Evolutionary conservation across 2,329 filamentous ascomycete species (phyloP), one percentile per base, ranked within the genome.

Genomic region (Lecanicillium sp.): DNA sequence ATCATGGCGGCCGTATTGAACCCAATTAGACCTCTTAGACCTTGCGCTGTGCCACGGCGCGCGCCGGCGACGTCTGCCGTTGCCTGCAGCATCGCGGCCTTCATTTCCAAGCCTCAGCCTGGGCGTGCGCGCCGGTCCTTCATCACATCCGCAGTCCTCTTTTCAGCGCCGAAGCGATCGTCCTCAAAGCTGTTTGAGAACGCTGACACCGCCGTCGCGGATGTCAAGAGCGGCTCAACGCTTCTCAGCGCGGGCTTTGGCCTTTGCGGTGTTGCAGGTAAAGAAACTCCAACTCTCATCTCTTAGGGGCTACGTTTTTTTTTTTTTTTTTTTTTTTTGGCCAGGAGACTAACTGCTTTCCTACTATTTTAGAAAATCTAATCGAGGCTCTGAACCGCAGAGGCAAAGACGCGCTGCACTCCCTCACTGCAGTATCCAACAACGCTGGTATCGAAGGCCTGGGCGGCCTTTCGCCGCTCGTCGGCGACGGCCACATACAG

Each of bases 171-270:
- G 22, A 25, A 25, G 22, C 22, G 22, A 6, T 25, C 22, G 10
- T 29, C 25, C n/a, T 72, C 69, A 1, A 76, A 76, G 49, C 49
- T 75, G 2, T 74, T 61, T 47, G 55, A 55, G 3, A 74, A 68
- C 4, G 81, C 82, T 14, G 79, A 82, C 45, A 76, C 76, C 30
- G 84, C 84, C 5, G 74, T 88, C 29, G 73, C 76, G 3, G 84
- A 87, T 53, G 65, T 89, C 41, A 68, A 80, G 54, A 81, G 82
- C 50, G 77, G 84, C 39, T 79, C 77, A 10, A 84, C 77, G 0
- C 68, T 90, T 27, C 66, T 90, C 40, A 87, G 84, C 54, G 81
- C 84, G 13, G 86, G 85, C 2, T 90, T 90, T 57, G 86, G 86
- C n/a, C 72, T 90, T 11, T 89, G 83, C 49, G 85, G 85, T 47